Evolutionary conservation across 305 asterid species (phyloP), one percentile per base, ranked within the genome.

Genomic region (Euphrasia arctica): DNA sequence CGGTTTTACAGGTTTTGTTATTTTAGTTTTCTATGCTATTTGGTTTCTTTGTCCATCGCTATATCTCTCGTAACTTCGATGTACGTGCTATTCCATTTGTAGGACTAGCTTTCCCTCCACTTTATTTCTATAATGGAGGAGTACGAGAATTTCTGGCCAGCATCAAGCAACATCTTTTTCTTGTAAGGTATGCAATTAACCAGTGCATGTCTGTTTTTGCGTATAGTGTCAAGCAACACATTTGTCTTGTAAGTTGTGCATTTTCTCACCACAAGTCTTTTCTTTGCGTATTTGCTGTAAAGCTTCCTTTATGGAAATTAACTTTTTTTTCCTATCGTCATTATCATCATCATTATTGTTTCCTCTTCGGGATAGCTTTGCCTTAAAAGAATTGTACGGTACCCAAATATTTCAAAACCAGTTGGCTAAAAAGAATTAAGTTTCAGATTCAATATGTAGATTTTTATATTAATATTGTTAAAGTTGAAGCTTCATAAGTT

Each of bases 91-190:
- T 65, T 48, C 66, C 67, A 22, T 54, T 72, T 74, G 67, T 73
- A 88, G 96, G 96, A 66, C 83, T 88, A 58, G 96, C 96, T 73
- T 82, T 77, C 69, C 95, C 96, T 69, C 90, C 96, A 45, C 86
- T 88, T 64, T 88, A 88, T 80, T 88, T 88, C 76, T 88, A 86
- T 64, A 88, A 79, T 77, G 96, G 96, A 70, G 96, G 96, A 71
- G 90, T 88, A 15, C 70, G 85, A 54, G 96, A 88, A 70, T 84
- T 88, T 74, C 82, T 88, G 58, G 83, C 90, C 64, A 84, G 90
- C 69, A 68, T 84, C 68, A 88, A 84, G 84, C 95, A 82, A 65
- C 90, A 86, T 22, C 82, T 79, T 69, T 70, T 80, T 69, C 88
- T 88, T 74, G 92, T 75, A 63, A 86, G 96, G 96, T 88, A 70